Evolutionary conservation across 345 rosid genomes (phyloP).

Genomic region (Acer yangbiense): DNA sequence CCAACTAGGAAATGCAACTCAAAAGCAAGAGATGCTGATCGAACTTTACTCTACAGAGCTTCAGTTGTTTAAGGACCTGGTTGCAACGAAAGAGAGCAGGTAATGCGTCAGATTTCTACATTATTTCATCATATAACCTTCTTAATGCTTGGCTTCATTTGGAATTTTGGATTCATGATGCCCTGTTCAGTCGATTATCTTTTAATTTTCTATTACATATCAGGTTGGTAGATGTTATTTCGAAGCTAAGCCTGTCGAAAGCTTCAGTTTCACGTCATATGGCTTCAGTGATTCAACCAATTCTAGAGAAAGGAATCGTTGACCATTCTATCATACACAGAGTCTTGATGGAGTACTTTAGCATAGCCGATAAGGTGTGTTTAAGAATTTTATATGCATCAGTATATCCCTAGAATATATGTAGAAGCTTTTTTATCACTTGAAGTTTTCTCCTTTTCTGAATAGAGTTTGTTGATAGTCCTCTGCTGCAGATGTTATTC

Average conservation of each 20-base stretch:
- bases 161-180: not conserved
- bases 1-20: conserved; percentile 69
- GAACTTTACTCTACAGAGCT: conserved; percentile 92
- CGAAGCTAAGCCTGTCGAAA: conserved; percentile 69
- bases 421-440: not conserved
- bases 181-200: not conserved
- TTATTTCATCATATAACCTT: not conserved
- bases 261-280: conserved; percentile 74
- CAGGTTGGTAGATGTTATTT: conserved; percentile 83
- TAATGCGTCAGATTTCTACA: conserved; percentile 24
- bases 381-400: conserved; percentile 6
- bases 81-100: conserved; percentile 68
- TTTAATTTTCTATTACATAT: conserved; percentile 16
- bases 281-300: conserved; percentile 78
- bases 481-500: conserved; percentile 77
- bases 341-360: conserved; percentile 73
- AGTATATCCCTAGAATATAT: not conserved
- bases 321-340: conserved; percentile 89
- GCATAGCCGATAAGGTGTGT: conserved; percentile 78
- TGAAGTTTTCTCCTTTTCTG: conserved; percentile 22
- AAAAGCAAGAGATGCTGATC: conserved; percentile 85
- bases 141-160: not conserved
- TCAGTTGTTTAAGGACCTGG: conserved; percentile 78
- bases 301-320: conserved; percentile 89
- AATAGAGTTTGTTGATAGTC: conserved; percentile 43